Evolutionary conservation across 305 asterid genomes (phyloP).

Genomic region (Fraxinus sp.): DNA sequence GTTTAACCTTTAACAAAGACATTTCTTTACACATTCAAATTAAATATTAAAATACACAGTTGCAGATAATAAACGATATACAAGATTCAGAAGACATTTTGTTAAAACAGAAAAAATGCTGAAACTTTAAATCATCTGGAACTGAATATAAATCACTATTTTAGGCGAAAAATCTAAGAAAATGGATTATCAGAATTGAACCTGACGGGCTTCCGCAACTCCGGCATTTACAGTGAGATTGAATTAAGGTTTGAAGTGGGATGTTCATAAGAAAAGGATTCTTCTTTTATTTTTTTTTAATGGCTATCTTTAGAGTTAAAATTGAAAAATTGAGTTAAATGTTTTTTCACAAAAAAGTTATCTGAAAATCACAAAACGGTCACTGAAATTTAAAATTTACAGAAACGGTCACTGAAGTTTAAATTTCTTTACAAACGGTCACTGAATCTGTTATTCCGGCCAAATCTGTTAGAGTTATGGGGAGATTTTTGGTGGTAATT

Average conservation of each 20-base stretch:
- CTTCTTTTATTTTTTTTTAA: neutral
- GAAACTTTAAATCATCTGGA: neutral
- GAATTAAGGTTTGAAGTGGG: neutral
- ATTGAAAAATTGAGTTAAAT: no score
- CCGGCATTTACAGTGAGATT: neutral
- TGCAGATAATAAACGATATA: neutral
- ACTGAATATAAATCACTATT: neutral
- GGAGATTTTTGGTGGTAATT: no score
- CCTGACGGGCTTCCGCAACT: neutral
- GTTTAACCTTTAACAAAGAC: neutral
- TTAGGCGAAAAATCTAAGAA: neutral
- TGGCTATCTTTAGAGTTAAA: no score
- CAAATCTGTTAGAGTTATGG: no score
- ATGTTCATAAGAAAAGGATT: neutral
- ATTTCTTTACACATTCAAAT: neutral
- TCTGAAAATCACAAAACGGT: no score
- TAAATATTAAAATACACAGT: neutral
- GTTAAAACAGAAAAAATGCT: neutral
- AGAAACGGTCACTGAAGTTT: no score
- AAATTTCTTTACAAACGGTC: no score
- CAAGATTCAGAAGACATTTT: neutral
- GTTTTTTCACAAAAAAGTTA: no score
- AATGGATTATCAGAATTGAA: neutral
- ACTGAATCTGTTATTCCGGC: no score
- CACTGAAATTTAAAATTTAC: no score